These are phyloP conservation scores for Colletotrichum incanum DNA, from an alignment of 2,329 filamentous ascomycete species.

Conservation along the genomic window DNA sequence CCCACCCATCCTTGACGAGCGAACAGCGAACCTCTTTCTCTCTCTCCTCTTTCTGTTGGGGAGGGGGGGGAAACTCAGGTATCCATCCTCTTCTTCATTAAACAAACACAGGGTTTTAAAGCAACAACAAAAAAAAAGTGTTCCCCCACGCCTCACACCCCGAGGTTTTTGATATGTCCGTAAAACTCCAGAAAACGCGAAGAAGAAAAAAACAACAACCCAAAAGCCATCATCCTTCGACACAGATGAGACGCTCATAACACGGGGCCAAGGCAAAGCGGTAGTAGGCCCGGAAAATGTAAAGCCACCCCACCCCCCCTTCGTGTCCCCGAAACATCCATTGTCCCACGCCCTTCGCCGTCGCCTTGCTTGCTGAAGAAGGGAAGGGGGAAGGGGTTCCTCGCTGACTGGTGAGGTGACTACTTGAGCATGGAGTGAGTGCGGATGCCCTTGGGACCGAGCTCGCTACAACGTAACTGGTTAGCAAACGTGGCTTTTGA, in stretches of 20 bases:
- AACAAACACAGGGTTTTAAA: constrained; percentile 9
- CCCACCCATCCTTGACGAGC: not conserved
- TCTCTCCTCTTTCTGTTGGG: not conserved
- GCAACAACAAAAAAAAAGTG: not conserved
- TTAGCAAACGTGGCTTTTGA: constrained; percentile 29
- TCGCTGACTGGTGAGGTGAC: not conserved
- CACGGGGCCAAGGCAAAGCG: not conserved
- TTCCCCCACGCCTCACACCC: constrained; percentile 34
- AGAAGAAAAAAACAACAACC: not conserved
- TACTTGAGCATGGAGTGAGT: constrained; percentile 69
- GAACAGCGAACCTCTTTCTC: not conserved
- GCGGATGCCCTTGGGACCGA: constrained; percentile 69
- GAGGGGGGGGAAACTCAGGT: not conserved
- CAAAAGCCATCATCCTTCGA: not conserved
- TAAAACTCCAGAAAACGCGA: constrained; percentile 40
- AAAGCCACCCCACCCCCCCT: not conserved
- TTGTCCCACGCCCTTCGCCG: constrained; percentile 14
- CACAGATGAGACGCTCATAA: not conserved
- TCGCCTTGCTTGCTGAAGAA: not conserved
- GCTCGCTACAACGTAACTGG: constrained; percentile 57
- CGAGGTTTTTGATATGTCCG: constrained; percentile 40
- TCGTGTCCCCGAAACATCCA: not conserved
- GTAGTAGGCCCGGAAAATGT: not conserved
- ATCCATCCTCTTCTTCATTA: constrained; percentile 13
- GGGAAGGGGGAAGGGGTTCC: not conserved